Conservation (phyloP, 2,329 filamentous ascomycete genomes). For the Leptographium lundbergii region DNA sequence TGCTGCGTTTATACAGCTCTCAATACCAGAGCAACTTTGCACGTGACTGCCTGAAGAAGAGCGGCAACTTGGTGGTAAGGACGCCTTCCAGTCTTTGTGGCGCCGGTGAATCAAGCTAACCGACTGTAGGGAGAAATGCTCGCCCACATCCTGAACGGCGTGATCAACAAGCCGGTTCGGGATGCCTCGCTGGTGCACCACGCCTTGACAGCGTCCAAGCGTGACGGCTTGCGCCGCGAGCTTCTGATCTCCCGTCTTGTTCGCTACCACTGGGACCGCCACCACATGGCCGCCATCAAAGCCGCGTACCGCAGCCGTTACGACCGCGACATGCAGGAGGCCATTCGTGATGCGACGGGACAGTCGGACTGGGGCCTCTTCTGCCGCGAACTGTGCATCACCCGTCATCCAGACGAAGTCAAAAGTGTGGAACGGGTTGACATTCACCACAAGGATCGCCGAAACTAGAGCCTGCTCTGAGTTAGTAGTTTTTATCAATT, state of each 20-base stretch:
- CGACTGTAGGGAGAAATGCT: slow-evolving; percentile 70
- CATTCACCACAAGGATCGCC: slow-evolving; percentile 4
- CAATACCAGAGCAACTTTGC: slow-evolving; percentile 72
- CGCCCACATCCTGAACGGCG: slow-evolving; percentile 88
- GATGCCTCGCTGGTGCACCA: slow-evolving; percentile 87
- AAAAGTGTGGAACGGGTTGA: slow-evolving; percentile 34
- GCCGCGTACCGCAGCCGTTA: slow-evolving; percentile 70
- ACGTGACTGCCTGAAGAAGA: slow-evolving; percentile 74
- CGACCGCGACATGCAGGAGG: slow-evolving; percentile 58
- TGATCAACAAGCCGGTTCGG: slow-evolving; percentile 89
- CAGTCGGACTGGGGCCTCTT: slow-evolving; percentile 63
- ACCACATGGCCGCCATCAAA: slow-evolving; percentile 71
- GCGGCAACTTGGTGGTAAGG: slow-evolving; percentile 83
- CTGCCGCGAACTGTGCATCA: slow-evolving; percentile 56
- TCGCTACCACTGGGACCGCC: slow-evolving; percentile 81
- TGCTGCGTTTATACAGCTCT: slow-evolving; percentile 64
- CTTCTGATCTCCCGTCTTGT: slow-evolving; percentile 80
- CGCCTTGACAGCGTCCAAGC: slow-evolving; percentile 62
- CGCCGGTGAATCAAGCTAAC: too few species aligned
- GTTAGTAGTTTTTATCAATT: background rate
- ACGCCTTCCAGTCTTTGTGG: background rate
- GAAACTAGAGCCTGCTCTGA: background rate
- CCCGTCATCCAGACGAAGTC: slow-evolving; percentile 46
- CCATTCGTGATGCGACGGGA: slow-evolving; percentile 63
- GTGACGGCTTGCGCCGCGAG: slow-evolving; percentile 65